Evolutionary conservation across 1,284 basidiomycete species (phyloP), one percentile per base, ranked within the genome.

Genomic region (Pseudozyma hubeiensis): DNA sequence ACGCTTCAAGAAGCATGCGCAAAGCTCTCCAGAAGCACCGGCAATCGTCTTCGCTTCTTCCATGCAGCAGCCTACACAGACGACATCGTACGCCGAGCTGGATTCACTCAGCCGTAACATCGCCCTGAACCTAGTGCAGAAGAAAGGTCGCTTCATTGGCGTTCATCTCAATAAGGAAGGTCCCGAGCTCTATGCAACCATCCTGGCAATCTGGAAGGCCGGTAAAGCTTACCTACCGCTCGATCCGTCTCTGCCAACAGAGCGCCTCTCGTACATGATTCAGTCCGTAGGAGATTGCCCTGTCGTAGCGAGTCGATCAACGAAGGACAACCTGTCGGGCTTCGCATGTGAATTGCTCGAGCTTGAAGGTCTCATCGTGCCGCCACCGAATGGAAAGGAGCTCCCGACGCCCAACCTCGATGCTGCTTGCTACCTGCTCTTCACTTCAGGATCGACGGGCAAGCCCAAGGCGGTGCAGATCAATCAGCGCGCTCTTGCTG

Each of bases 391-490:
- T 5, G n/a, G 34, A 39, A 37, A 33, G 4, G 30, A 53, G 24
- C 55, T 66, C 1, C 59, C 66, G 11, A n/a, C 37, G 8, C 41
- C 45, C 6, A 30, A n/a, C 24, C 58, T 82, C 8, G 73, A 73
- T 17, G 46, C 55, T 9, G 57, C 68, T 1, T 78, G 81, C 53
- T 82, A 82, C 58, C 65, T 84, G 41, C 64, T 84, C 35, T 83
- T 83, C 61, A 83, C 81, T 0, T 79, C 76, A 3, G 81, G 81
- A 6, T 77, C 72, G 44, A 83, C 80, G 17, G 81, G 81, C 39
- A 72, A 77, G 61, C 81, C 81, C 4, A 83, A 83, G 40, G 81
- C 79, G 10, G 81, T 82, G 35, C 74, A 78, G 59, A 71, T 84
- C 53, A 66, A 63, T 17, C 82, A 84, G 30, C 59, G 73, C 16